Evolutionary conservation across 805 yeast genomes (phyloP).

Genomic region (Myxozyma lipomycoides): DNA sequence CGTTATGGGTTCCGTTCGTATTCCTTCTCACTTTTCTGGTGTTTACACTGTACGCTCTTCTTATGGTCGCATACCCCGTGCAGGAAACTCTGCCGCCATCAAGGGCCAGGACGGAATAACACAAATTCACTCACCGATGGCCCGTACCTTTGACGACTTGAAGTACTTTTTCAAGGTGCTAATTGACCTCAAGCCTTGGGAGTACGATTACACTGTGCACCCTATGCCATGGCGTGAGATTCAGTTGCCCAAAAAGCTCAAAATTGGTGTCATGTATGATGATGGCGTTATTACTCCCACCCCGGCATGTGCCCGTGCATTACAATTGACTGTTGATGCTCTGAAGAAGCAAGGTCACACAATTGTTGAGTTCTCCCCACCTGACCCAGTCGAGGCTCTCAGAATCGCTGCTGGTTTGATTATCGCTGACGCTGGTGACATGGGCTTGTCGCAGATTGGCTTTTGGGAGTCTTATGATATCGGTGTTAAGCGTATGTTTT

Average conservation of each 20-base stretch:
- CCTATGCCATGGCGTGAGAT: conserved; percentile 53
- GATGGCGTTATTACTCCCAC: conserved; percentile 51
- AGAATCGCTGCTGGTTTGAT: conserved; percentile 50
- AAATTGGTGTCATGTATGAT: conserved; percentile 47
- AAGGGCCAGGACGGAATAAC: conserved; percentile 48
- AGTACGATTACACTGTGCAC: conserved; percentile 45
- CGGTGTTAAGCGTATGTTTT: conserved; percentile 37
- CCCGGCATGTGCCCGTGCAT: conserved; percentile 46
- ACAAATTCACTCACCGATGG: conserved; percentile 47
- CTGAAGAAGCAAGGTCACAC: conserved; percentile 46
- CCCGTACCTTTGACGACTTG: conserved; percentile 48
- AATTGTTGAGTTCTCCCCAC: conserved; percentile 45
- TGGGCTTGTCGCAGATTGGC: conserved; percentile 28
- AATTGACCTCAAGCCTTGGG: conserved; percentile 54
- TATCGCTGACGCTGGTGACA: conserved; percentile 37
- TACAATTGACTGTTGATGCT: conserved; percentile 40
- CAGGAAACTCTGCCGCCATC: conserved; percentile 42
- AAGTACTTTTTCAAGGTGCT: conserved; percentile 47
- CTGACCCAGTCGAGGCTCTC: conserved; percentile 54
- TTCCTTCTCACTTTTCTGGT: conserved; percentile 54
- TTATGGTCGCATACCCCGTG: conserved; percentile 48
- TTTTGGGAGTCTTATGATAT: conserved; percentile 37
- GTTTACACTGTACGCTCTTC: conserved; percentile 50
- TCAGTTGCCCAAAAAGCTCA: conserved; percentile 40
- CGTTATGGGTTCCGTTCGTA: conserved; percentile 54